Percentiles rank a stretch among this genome's conserved stretches.
Conservation (phyloP, 129 eudicot genomes). For the Daucus carota region DNA sequence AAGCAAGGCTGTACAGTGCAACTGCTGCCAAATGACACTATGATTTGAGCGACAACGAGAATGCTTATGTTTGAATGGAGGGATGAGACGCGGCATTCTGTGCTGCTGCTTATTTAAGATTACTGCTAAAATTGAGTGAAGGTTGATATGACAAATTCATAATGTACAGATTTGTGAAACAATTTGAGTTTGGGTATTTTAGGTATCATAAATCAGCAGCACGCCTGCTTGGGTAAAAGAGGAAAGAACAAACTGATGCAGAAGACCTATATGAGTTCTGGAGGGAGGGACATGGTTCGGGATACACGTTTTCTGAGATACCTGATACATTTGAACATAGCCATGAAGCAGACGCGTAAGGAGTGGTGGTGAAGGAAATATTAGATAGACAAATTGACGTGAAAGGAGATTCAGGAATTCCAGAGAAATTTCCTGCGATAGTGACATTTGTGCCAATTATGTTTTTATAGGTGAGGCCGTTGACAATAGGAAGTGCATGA, state of each 20-base stretch:
- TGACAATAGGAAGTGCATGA: conserved; percentile 48
- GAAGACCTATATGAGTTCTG: conserved; percentile 19
- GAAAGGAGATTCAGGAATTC: conserved; percentile 68
- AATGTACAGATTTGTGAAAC: conserved; percentile 33
- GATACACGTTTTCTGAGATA: conserved; percentile 44
- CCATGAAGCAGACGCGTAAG: conserved; percentile 38
- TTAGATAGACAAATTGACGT: conserved; percentile 50
- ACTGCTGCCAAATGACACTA: no score
- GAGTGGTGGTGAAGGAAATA: conserved; percentile 28
- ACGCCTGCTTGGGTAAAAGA: conserved; percentile 21
- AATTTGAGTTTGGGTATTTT: conserved; percentile 13
- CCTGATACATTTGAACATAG: conserved; percentile 61
- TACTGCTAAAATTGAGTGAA: conserved; percentile 13
- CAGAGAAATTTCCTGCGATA: conserved; percentile 48
- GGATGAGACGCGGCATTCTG: conserved; percentile 9
- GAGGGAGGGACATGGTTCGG: conserved; percentile 75
- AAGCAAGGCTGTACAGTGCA: conserved; percentile 79
- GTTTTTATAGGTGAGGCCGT: conserved; percentile 39
- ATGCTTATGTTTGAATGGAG: conserved; percentile 1
- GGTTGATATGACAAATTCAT: conserved; percentile 14
- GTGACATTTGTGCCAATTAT: conserved; percentile 49
- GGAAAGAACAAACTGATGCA: conserved; percentile 28
- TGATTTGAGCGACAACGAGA: conserved; percentile 9
- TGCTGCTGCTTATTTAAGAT: conserved; percentile 19
- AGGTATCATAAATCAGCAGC: conserved; percentile 38